These are phyloP conservation scores for Nicotiana benthamiana DNA, from an alignment of 257 asterid genomes.

Conservation along the genomic window DNA sequence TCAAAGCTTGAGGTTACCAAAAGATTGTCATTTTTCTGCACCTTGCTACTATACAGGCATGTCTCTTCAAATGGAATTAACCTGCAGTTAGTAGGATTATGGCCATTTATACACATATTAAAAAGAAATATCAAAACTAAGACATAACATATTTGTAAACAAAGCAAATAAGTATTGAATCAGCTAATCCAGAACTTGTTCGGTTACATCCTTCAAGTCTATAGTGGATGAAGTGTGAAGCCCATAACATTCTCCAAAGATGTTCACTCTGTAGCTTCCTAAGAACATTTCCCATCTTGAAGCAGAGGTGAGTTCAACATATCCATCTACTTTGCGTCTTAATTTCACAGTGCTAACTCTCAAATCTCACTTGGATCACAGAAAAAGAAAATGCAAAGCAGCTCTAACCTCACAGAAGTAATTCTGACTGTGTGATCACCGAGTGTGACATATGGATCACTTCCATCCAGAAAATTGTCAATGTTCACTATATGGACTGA, in stretches of 20 bases:
- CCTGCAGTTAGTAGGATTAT: slow-evolving; percentile 26
- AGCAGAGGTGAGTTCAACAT: neutral
- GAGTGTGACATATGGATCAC: slow-evolving; percentile 12
- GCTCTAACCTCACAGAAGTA: slow-evolving; percentile 58
- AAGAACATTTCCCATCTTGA: neutral
- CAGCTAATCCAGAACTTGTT: neutral
- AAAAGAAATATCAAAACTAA: neutral
- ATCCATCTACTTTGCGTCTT: neutral
- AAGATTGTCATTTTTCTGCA: slow-evolving; percentile 36
- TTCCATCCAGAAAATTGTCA: slow-evolving; percentile 22
- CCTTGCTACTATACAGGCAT: slow-evolving; percentile 21
- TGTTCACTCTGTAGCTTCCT: neutral
- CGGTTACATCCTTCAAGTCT: neutral
- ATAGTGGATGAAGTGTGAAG: neutral
- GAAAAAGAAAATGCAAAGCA: slow-evolving; percentile 10
- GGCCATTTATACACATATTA: neutral
- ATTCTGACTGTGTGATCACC: slow-evolving; percentile 61
- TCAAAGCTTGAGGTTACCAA: slow-evolving; percentile 72
- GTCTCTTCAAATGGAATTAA: slow-evolving; percentile 42
- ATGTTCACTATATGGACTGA: slow-evolving; percentile 23
- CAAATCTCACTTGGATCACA: neutral
- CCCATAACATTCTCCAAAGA: neutral
- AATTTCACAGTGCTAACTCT: neutral
- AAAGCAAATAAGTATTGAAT: neutral
- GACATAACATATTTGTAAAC: neutral